These are phyloP conservation scores for Fusarium scirpi DNA, from an alignment of 2,329 filamentous ascomycete genomes.

Conservation along the genomic window DNA sequence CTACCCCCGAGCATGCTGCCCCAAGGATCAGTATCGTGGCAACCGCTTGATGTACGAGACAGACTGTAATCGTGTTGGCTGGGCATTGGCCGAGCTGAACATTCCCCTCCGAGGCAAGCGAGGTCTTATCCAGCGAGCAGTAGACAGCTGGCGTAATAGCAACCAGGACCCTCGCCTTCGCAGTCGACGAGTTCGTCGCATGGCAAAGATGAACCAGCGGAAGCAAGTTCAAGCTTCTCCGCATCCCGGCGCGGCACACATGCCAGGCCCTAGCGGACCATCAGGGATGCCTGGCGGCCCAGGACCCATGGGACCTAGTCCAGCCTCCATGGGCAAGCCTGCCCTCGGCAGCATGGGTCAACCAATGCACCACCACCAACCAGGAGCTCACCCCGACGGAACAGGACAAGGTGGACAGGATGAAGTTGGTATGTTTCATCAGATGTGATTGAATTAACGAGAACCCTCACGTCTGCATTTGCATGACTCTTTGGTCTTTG, in stretches of 20 bases:
- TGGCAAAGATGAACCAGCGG: constrained; percentile 94
- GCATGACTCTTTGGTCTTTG: constrained; percentile 42
- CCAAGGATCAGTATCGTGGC: constrained; percentile 95
- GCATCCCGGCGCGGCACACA: constrained; percentile 69
- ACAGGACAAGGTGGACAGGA: constrained; percentile 75
- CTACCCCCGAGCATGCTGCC: constrained; percentile 93
- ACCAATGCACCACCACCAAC: constrained; percentile 75
- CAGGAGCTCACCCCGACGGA: constrained; percentile 59
- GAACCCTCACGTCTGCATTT: constrained; percentile 55
- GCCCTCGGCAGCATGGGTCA: constrained; percentile 75
- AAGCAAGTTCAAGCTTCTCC: constrained; percentile 74
- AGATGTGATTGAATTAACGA: constrained; percentile 74
- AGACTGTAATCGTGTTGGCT: constrained; percentile 99
- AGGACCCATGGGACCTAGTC: constrained; percentile 70
- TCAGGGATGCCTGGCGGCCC: constrained; percentile 72
- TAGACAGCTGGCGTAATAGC: constrained; percentile 99
- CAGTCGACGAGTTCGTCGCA: constrained; percentile 90
- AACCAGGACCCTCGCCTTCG: constrained; percentile 94
- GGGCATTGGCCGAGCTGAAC: constrained; percentile 95
- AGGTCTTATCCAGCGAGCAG: constrained; percentile 94
- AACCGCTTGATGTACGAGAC: constrained; percentile 97
- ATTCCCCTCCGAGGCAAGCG: constrained; percentile 91
- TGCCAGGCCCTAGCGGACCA: constrained; percentile 75
- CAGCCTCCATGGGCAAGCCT: constrained; percentile 72
- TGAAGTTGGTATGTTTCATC: constrained; percentile 98